Base-by-base conservation (phyloP, 1,139 yeast species). In the Kodamaea ohmeri region DNA sequence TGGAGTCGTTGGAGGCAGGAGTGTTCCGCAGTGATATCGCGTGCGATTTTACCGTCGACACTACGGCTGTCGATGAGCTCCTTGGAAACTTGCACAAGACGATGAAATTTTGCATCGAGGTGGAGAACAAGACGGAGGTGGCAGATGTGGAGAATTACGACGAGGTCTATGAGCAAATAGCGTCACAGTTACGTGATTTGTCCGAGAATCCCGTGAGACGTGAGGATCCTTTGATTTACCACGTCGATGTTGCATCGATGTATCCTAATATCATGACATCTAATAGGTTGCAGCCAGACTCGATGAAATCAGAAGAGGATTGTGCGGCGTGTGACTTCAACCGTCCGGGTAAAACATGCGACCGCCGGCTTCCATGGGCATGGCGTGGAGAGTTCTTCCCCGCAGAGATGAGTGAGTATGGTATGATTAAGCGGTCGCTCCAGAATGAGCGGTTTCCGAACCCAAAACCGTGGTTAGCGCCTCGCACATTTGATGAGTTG, bases 191-290 rank as follows among this genome's bases (percentile, higher is more conserved):
- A 16, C 44, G 72, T 15, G 83, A 73, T 5, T 61, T 94, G 40
- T 80, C 78, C 44, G 60, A 70, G 2, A 71, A 73, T 25, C 92
- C 95, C 0, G 67, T 67, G 26, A 68, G 97, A 49, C 60, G 63
- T 8, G 98, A 92, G 53, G 68, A 68, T 6, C 99, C 99, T 0
- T 69, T 87, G 27, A 94, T 94, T 48, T 94, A 94, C 54, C 99
- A 94, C 58, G 96, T 94, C 29, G 99, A 94, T 67, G 99, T 94
- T 39, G 97, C 99, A 0, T 92, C 98, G 0, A 94, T 94, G 99
- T 94, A 94, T 55, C 99, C 99, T 3, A 92, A 94, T 57, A 94
- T 94, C 54, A 94, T 94, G 97, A 88, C 96, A 3, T 86, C 98
- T 0, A 94, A 94, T 62, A 79, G 99, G 55, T 70, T 94, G 39